Evolutionary conservation across 2,329 filamentous ascomycete genomes (phyloP).

Genomic region (Alternaria burnsii): DNA sequence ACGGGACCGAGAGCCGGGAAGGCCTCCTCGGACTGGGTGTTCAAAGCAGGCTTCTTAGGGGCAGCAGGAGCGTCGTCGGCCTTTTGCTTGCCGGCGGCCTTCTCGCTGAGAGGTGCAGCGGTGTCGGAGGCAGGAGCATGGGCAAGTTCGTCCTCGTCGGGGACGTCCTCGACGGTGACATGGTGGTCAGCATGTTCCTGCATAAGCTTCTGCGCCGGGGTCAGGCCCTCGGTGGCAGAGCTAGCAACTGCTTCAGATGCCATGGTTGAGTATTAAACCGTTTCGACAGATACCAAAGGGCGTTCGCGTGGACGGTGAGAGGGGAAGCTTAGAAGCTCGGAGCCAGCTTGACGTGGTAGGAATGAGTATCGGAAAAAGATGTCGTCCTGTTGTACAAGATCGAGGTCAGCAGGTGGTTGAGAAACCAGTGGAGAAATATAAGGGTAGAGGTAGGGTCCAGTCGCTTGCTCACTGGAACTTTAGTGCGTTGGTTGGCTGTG

Average conservation of each 20-base stretch:
- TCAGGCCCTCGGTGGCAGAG: constrained; percentile 47
- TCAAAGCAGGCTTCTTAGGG: constrained; percentile 60
- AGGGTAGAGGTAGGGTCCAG: neutral
- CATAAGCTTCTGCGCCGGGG: constrained; percentile 67
- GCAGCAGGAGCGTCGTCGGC: constrained; percentile 57
- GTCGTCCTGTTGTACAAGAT: neutral
- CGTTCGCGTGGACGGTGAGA: constrained; percentile 46
- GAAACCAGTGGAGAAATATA: neutral
- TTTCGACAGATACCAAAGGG: constrained; percentile 50
- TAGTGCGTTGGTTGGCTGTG: constrained; percentile 13
- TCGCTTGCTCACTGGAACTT: constrained; percentile 1
- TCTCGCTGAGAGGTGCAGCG: constrained; percentile 62
- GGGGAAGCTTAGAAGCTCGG: constrained; percentile 33
- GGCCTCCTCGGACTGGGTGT: constrained; percentile 87
- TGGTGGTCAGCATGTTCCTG: constrained; percentile 69
- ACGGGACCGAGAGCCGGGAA: constrained; percentile 89
- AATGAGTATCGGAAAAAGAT: neutral
- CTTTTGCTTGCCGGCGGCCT: constrained; percentile 75
- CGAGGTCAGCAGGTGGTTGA: constrained; percentile 6
- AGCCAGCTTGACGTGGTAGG: constrained; percentile 36
- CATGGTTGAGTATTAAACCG: constrained; percentile 50
- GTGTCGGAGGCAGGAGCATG: constrained; percentile 61
- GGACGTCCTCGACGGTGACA: constrained; percentile 79
- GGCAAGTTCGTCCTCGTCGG: constrained; percentile 78
- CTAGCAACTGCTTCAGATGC: constrained; percentile 48